These are phyloP conservation scores for Citrus hindsii DNA, from an alignment of 345 rosid species.

Conservation along the genomic window DNA sequence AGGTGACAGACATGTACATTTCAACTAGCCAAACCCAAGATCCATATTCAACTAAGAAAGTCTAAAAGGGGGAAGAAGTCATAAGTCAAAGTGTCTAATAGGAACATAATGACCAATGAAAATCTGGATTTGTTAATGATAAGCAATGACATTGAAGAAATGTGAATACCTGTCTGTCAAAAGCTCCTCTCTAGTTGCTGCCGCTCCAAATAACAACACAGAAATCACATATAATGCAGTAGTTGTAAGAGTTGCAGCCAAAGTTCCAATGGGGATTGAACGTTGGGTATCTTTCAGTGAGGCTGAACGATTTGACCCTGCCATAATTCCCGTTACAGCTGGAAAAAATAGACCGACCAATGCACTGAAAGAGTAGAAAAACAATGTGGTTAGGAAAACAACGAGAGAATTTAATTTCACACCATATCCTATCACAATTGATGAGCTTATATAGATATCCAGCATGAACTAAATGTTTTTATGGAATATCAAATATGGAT, in stretches of 20 bases:
- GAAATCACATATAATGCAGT: constrained; percentile 72
- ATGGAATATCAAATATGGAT: not conserved
- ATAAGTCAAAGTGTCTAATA: not conserved
- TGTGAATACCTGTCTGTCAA: constrained; percentile 80
- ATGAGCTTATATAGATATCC: not conserved
- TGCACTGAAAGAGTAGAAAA: constrained; percentile 42
- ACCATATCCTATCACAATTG: not conserved
- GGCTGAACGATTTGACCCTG: constrained; percentile 97
- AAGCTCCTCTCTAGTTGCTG: constrained; percentile 81
- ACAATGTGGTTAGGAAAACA: constrained; percentile 9
- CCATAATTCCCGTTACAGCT: constrained; percentile 99
- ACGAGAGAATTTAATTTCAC: not conserved
- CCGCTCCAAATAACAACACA: constrained; percentile 83
- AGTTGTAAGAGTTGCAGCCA: constrained; percentile 91
- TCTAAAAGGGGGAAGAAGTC: not conserved
- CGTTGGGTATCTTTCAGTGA: constrained; percentile 94
- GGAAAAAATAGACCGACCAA: constrained; percentile 99
- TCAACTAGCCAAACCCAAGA: not conserved
- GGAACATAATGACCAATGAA: not conserved
- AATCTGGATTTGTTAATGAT: not conserved
- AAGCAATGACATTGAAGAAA: not conserved
- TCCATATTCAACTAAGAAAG: not conserved
- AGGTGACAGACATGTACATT: not conserved
- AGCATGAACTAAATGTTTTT: not conserved
- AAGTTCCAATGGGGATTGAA: constrained; percentile 92